phyloP scores from a whole-genome alignment of 164 flowering plant genomes.

The Magnolia sinica region DNA sequence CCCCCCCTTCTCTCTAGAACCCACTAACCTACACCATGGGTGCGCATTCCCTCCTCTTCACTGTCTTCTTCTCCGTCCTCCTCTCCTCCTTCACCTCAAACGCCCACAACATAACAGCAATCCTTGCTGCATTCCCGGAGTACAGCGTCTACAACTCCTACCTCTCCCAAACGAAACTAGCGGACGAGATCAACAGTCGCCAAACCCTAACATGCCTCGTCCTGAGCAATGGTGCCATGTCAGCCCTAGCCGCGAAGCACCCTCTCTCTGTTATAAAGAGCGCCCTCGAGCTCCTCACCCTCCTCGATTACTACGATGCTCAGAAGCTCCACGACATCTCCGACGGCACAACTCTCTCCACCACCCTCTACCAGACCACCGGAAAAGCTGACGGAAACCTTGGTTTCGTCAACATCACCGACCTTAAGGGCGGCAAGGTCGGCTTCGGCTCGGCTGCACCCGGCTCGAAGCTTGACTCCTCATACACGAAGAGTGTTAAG shows the following conservation, averaged over 20 bases:
- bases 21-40: slow-evolving; percentile 16
- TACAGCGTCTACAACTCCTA: slow-evolving; percentile 58
- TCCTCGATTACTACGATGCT: slow-evolving; percentile 76
- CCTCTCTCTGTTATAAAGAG: slow-evolving; percentile 71
- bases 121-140: slow-evolving; percentile 53
- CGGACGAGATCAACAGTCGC: slow-evolving; percentile 85
- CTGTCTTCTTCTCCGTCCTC: slow-evolving; percentile 16
- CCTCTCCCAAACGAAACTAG: slow-evolving; percentile 66
- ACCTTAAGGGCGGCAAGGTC: slow-evolving; percentile 77
- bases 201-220: slow-evolving; percentile 71
- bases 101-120: slow-evolving; percentile 75
- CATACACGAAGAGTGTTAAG: slow-evolving; percentile 57
- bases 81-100: slow-evolving; percentile 15
- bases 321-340: slow-evolving; percentile 76
- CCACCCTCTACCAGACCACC: slow-evolving; percentile 93
- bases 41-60: slow-evolving; percentile 7
- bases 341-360: slow-evolving; percentile 66
- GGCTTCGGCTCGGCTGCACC: slow-evolving; percentile 80
- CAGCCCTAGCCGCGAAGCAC: slow-evolving; percentile 46
- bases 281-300: slow-evolving; percentile 52
- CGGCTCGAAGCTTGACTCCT: slow-evolving; percentile 63
- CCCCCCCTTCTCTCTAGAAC: neutral
- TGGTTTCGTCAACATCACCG: slow-evolving; percentile 91
- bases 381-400: slow-evolving; percentile 65
- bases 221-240: slow-evolving; percentile 59